Base-by-base conservation (phyloP, 2,329 filamentous ascomycete genomes). In the Neospermospora avenae region DNA sequence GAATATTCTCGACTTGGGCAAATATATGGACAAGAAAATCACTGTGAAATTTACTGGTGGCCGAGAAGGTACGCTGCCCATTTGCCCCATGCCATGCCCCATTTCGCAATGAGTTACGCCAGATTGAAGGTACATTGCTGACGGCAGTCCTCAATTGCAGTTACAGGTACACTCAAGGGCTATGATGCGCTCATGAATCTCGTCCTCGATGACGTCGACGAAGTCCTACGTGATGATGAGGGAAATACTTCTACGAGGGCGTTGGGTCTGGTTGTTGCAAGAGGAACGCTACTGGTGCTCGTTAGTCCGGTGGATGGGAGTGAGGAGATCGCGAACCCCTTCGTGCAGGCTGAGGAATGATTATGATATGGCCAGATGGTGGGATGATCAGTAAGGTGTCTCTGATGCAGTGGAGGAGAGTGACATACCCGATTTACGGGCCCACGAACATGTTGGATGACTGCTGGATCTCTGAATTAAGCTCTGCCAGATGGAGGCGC, bases 161-260 rank as follows among this genome's bases (percentile, higher is more conserved):
- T 96, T 59, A 88, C 86, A 54, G 95, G 95, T 55, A 91, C 86
- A 1, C 81, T 99, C 44, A 98, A 98, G 76, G 95, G 95, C 64
- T 98, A 93, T 75, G 95, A 99, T 74, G 93, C 95, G 70, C 82
- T 99, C 62, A 98, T 98, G 93, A 99, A 99, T 74, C 81, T 99
- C 63, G 95, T 99, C 25, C 80, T 99, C 59, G 95, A 98, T 72
- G 90, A 98, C 68, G 93, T 96, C 55, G 87, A 95, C 74, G 95
- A 99, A 75, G 83, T 88, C 51, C 86, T 97, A 77, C 84, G 89
- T 80, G 95, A 99, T 73, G 93, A 97, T 61, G 89, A 96, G 74
- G 93, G 93, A 67, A 96, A 96, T 77, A 88, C 92, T 67, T 83
- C 81, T 60, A 84, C 84, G 42, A 81, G 88, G 67, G 80, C 84